Base-by-base conservation (phyloP, 2,329 filamentous ascomycete species). In the Corniculantispora saksenae region DNA sequence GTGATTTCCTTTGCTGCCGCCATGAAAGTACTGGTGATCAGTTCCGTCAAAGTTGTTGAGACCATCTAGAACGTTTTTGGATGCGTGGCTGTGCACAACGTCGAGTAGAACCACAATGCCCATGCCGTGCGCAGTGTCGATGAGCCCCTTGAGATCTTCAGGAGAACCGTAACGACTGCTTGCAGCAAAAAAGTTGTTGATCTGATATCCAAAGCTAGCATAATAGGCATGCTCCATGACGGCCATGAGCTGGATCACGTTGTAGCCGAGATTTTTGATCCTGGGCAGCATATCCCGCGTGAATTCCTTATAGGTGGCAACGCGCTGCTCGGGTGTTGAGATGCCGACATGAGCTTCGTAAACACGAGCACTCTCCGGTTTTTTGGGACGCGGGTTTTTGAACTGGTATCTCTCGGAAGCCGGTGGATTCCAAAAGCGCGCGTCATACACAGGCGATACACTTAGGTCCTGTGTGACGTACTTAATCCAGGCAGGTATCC, bases 141-240 rank as follows among this genome's bases (percentile, higher is more conserved):
- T 92, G 57, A 99, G 86, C 82, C 98, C 94, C 78, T 97, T 99
- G 70, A 99, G 83, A 45, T 98, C 95, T 74, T 99, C 95, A 0
- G 95, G 95, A 1, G 89, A 86, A 50, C 95, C 95, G 74, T 97
- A 99, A 68, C 95, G 89, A 77, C 94, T 98, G 78, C 94, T 97
- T 15, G 94, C 94, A 32, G 95, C 95, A 73, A 98, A 99, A 83
- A 99, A 99, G 79, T 91, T 97, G 82, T 98, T 99, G 80, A 99
- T 88, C 79, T 99, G 95, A 78, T 99, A 99, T 55, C 95, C 95
- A 73, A 99, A 99, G 74, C 94, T 98, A 72, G 95, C 95, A 77
- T 99, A 99, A 83, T 99, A 99, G 58, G 95, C 95, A 79, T 99
- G 95, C 76, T 99, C 95, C 94, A 99, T 99, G 74, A 99, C 85